phyloP scores from a whole-genome alignment of 306 rosid species.

The Cicer judaicum region DNA sequence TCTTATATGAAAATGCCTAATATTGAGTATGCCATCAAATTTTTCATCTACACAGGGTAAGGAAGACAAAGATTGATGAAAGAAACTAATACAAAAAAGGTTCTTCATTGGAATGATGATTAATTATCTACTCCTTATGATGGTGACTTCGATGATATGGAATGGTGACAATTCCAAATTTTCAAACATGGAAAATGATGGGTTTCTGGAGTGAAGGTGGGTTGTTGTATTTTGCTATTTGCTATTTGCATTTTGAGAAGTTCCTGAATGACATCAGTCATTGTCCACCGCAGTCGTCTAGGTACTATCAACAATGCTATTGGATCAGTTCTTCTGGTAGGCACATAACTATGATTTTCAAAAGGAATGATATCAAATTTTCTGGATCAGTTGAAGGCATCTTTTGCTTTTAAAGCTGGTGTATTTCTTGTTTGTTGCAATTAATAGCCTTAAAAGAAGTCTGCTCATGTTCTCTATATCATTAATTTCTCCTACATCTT shows the following conservation, averaged over 20 bases:
- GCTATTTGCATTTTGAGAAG: conserved; percentile 1
- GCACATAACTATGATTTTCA: not conserved
- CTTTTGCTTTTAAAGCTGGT: not conserved
- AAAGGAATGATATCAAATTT: conserved; percentile 1
- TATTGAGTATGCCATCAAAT: conserved; percentile 2
- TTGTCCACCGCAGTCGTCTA: conserved; percentile 30
- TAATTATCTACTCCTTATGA: conserved; percentile 25
- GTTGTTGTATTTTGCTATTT: conserved; percentile 33
- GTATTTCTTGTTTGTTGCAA: not conserved
- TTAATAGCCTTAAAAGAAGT: not conserved
- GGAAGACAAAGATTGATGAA: not conserved
- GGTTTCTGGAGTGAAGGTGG: conserved; percentile 33
- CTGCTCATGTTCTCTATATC: not conserved
- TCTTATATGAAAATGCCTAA: conserved; percentile 30
- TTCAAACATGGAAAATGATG: conserved; percentile 32
- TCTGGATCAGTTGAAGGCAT: conserved; percentile 5
- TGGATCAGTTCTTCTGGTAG: conserved; percentile 9
- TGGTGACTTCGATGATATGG: conserved; percentile 35
- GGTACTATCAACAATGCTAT: conserved; percentile 37
- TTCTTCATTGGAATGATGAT: not conserved
- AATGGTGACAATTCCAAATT: conserved; percentile 32
- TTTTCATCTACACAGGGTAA: conserved; percentile 21
- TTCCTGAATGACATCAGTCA: conserved; percentile 15
- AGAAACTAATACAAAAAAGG: not conserved
- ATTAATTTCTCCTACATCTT: conserved; percentile 12